These are phyloP conservation scores for Caryopteris hybrid DNA, from an alignment of 305 asterid species.

Conservation along the genomic window DNA sequence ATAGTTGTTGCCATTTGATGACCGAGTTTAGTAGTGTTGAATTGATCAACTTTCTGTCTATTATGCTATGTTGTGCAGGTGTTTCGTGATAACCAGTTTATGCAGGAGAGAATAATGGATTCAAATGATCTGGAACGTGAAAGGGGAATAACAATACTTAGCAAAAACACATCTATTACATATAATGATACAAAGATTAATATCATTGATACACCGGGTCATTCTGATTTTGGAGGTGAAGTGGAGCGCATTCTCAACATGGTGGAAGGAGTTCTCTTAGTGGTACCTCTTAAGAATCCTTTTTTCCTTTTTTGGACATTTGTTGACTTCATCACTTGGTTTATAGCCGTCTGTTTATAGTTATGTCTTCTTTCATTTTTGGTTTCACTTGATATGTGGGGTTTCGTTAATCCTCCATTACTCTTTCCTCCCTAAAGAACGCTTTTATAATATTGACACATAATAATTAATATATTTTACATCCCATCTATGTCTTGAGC, in stretches of 20 bases:
- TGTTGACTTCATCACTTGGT: neutral
- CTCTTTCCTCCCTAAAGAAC: neutral
- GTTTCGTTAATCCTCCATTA: neutral
- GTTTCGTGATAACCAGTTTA: slow-evolving; percentile 88
- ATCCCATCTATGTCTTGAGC: neutral
- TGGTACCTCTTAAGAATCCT: slow-evolving; percentile 46
- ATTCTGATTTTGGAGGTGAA: slow-evolving; percentile 99
- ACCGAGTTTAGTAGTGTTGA: neutral
- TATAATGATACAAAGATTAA: slow-evolving; percentile 88
- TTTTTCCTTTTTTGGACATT: neutral
- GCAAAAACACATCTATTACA: slow-evolving; percentile 94
- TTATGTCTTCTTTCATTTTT: neutral
- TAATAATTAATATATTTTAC: neutral
- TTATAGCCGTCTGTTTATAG: neutral
- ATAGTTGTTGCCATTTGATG: neutral
- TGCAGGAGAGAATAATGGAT: slow-evolving; percentile 97
- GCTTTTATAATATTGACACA: neutral
- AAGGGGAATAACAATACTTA: slow-evolving; percentile 97
- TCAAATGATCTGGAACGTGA: slow-evolving; percentile 98
- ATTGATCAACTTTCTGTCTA: neutral
- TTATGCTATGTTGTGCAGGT: slow-evolving; percentile 53
- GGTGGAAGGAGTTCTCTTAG: slow-evolving; percentile 99
- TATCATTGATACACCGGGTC: slow-evolving; percentile 98
- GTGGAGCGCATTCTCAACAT: slow-evolving; percentile 98
- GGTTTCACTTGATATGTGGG: neutral